A percentile compares a stretch with the other conserved stretches of the same genome.
Evolutionary conservation across 306 rosid genomes (phyloP).

Genomic region (Geum urbanum): DNA sequence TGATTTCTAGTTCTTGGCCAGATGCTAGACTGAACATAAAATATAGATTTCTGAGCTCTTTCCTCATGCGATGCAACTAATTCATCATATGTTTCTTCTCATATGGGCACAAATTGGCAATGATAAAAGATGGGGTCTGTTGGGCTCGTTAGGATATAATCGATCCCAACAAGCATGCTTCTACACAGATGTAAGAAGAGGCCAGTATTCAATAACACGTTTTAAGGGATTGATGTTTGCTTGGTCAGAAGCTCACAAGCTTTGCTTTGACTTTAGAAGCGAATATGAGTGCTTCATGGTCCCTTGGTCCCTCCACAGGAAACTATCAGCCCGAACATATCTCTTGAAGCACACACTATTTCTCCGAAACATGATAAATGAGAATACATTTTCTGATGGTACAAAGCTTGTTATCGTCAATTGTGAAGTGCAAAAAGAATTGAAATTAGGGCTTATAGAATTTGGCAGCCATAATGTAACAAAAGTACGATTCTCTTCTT

Average conservation of each 20-base stretch:
- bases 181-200: constrained; percentile 5
- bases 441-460: constrained; percentile 19
- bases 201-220: constrained; percentile 11
- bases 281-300: constrained; percentile 21
- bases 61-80: not conserved
- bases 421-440: constrained; percentile 11
- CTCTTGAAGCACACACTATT: constrained; percentile 2
- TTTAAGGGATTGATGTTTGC: constrained; percentile 12
- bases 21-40: not conserved
- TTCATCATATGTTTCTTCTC: constrained; percentile 2
- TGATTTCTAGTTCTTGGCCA: not conserved
- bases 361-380: not conserved
- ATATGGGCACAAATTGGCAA: constrained; percentile 8
- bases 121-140: constrained; percentile 28
- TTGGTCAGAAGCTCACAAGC: constrained; percentile 14
- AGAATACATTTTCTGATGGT: not conserved
- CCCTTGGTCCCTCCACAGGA: constrained; percentile 25
- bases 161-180: constrained; percentile 21
- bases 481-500: constrained; percentile 35
- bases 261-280: constrained; percentile 25
- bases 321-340: not conserved
- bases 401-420: constrained; percentile 3
- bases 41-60: not conserved
- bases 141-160: constrained; percentile 13
- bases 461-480: constrained; percentile 33